Conservation (phyloP, 2,329 filamentous ascomycete genomes). For the Trichoderma atrobrunneum region DNA sequence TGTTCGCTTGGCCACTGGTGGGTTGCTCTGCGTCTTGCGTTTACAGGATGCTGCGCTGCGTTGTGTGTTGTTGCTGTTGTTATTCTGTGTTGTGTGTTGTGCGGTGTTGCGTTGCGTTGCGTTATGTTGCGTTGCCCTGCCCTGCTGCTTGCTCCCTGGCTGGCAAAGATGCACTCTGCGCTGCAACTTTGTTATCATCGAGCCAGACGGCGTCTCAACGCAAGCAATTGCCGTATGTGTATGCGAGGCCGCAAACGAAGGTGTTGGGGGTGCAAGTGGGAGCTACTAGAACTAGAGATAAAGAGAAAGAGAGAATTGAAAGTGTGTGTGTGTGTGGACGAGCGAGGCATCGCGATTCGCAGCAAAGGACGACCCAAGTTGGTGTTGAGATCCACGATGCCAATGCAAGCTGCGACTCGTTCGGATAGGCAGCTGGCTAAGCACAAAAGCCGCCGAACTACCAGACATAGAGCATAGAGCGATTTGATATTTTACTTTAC, state of each 20-base stretch:
- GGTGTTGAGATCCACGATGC: constrained; percentile 1
- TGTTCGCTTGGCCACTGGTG: not conserved
- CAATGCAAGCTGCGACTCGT: not conserved
- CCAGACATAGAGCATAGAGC: not conserved
- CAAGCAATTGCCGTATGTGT: not conserved
- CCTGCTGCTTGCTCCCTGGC: not conserved
- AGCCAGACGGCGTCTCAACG: not conserved
- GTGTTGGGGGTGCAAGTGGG: not conserved
- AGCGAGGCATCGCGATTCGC: not conserved
- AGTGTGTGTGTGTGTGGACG: not conserved
- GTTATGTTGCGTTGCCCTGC: not conserved
- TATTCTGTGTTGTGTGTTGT: no score
- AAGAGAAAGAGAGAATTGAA: not conserved
- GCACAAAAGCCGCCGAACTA: not conserved
- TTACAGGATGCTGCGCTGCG: not conserved
- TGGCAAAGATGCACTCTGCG: not conserved
- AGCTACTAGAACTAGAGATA: not conserved
- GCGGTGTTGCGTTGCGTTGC: not conserved
- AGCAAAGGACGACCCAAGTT: not conserved
- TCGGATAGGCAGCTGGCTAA: constrained; percentile 2
- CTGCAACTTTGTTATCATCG: constrained; percentile 13
- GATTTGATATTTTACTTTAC: not conserved
- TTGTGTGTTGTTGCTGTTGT: no score
- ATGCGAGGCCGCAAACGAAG: not conserved
- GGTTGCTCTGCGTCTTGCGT: not conserved